Conservation (phyloP, 176 grass and related monocot species). For the Musa acuminata region DNA sequence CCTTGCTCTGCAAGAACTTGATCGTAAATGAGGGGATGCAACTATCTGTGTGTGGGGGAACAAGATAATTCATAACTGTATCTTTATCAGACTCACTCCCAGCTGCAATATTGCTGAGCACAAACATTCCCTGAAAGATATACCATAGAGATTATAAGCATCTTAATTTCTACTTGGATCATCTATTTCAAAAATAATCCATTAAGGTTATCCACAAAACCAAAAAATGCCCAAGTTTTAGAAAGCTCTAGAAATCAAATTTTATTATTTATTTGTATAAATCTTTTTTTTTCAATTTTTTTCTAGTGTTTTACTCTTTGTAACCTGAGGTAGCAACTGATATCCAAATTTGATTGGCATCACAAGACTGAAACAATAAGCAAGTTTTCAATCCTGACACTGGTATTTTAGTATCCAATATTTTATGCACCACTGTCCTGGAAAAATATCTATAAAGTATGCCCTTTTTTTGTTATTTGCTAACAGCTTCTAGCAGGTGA, state of each 20-base stretch:
- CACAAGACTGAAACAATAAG: too few species aligned
- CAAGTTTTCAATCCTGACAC: too few species aligned
- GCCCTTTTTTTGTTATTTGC: neutral
- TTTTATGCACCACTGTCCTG: neutral
- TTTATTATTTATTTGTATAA: too few species aligned
- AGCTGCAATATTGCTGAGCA: slow-evolving; percentile 82
- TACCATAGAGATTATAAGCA: neutral
- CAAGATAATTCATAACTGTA: slow-evolving; percentile 57
- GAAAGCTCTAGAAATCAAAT: too few species aligned
- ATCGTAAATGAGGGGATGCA: slow-evolving; percentile 31
- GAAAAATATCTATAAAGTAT: neutral
- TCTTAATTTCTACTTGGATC: too few species aligned
- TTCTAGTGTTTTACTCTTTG: too few species aligned
- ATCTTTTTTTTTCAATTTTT: too few species aligned
- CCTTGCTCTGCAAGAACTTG: slow-evolving; percentile 81
- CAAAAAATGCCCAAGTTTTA: too few species aligned
- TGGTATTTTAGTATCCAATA: too few species aligned
- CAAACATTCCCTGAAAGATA: slow-evolving; percentile 68
- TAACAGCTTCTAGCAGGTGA: neutral
- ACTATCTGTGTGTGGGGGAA: slow-evolving; percentile 24
- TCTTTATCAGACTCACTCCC: slow-evolving; percentile 47
- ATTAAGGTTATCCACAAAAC: too few species aligned
- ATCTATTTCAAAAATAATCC: neutral
- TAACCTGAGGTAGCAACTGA: too few species aligned
- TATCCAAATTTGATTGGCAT: too few species aligned